Percentiles rank a stretch among this genome's conserved stretches.
phyloP scores from a whole-genome alignment of 768 basidiomycete genomes.

The Leucosporidium creatinivorum region DNA sequence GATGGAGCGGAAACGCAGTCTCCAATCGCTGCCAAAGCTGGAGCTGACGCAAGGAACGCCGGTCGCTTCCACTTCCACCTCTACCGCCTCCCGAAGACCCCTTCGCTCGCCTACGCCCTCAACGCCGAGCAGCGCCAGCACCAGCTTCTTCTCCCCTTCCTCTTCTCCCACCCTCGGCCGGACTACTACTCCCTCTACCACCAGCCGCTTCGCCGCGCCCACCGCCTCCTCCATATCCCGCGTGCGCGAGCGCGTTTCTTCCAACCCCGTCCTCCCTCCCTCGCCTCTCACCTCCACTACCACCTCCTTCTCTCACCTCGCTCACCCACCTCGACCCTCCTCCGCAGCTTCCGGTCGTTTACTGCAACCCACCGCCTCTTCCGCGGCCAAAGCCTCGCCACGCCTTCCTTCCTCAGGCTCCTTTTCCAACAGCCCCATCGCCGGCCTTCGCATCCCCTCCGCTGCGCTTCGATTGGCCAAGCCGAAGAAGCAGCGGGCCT shows the following conservation, averaged over 20 bases:
- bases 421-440: neutral
- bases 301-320: neutral
- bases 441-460: neutral
- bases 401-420: neutral
- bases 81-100: neutral
- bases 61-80: neutral
- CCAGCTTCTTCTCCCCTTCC: too few relatives aligned
- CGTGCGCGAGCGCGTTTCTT: slow-evolving; percentile 7
- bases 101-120: slow-evolving; percentile 2
- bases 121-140: neutral
- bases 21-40: neutral
- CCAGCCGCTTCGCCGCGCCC: slow-evolving; percentile 21
- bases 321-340: neutral
- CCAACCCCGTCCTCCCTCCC: slow-evolving; percentile 3
- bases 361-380: slow-evolving; percentile 11
- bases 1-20: slow-evolving; percentile 14
- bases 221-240: slow-evolving; percentile 20
- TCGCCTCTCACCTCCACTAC: neutral
- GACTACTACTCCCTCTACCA: neutral
- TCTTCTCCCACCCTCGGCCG: neutral
- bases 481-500: slow-evolving; percentile 30
- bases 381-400: slow-evolving; percentile 3
- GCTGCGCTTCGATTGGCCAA: neutral
- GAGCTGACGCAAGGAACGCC: slow-evolving; percentile 4
- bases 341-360: neutral